phyloP scores from a whole-genome alignment of 2,329 filamentous ascomycete species.

The Botrytis sinoallii region DNA sequence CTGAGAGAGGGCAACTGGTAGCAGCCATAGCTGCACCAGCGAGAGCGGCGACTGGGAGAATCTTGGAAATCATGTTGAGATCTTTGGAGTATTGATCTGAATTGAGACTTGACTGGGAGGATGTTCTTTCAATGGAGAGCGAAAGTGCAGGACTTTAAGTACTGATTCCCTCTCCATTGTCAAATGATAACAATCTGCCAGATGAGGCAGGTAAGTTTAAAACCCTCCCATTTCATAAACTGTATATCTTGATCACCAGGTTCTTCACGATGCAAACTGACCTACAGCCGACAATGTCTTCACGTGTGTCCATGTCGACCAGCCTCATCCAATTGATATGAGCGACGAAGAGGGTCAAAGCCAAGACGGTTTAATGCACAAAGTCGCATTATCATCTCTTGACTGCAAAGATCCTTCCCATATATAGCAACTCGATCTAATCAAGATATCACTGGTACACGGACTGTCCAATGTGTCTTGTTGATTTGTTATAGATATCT shows the following conservation, averaged over 20 bases:
- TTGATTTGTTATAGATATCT: background rate
- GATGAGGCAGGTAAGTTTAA: background rate
- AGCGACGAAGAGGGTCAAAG: background rate
- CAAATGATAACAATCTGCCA: background rate
- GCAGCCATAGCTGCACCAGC: slow-evolving; percentile 28
- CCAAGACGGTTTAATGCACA: background rate
- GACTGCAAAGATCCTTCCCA: background rate
- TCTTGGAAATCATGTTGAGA: slow-evolving; percentile 28
- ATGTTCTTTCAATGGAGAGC: background rate
- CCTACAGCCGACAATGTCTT: background rate
- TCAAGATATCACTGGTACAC: background rate
- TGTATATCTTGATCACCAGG: background rate
- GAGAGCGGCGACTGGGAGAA: slow-evolving; percentile 27
- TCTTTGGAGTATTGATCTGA: background rate
- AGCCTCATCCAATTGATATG: background rate
- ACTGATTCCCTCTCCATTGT: background rate
- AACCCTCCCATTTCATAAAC: background rate
- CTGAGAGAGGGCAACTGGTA: slow-evolving; percentile 28
- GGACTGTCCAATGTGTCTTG: background rate
- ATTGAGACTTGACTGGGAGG: background rate
- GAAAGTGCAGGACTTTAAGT: background rate
- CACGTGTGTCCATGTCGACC: background rate
- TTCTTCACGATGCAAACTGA: background rate
- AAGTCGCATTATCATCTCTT: background rate
- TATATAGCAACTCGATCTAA: background rate